Evolutionary conservation across 495 filamentous ascomycete genomes (phyloP), one percentile per base, ranked within the genome.

Genomic region (Aspergillus taichungensis): DNA sequence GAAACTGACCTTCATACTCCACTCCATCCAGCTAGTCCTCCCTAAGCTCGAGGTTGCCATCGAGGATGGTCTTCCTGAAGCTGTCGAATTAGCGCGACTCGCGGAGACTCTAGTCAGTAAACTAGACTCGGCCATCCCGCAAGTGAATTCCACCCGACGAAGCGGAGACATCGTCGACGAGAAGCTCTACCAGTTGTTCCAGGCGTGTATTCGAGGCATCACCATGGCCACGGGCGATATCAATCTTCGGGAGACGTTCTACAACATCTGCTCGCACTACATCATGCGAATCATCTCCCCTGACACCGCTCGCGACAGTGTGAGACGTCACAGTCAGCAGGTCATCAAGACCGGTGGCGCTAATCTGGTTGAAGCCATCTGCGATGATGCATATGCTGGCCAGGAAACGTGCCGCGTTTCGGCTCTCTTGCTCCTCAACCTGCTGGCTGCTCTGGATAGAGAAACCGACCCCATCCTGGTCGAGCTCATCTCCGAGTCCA

Each of bases 371-470:
- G 87, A 92, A 56, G 79, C 86, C 10, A 74, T 95, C 46, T 96
- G 88, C 59, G 91, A 97, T 60, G 92, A 99, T 71, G 92, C 88
- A 42, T 88, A 89, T 61, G 80, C 80, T 47, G 88, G 88, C 12
- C 83, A 90, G 59, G 78, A 84, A 13, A 74, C 73, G 14, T 92
- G 87, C 56, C 83, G 90, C 45, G 81, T 90, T 11, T 80, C 90
- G 4, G 87, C 92, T 30, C 71, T 95, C 30, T 74, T 95, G 27
- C 67, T 96, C 14, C 67, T 88, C 27, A 82, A 84, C 14, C 68
- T 88, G 12, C 69, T 95, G 5, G 77, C 82, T 33, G 70, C 76
- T 10, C 62, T 91, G 28, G 83, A 80, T 45, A 74, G 74, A 39
- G 68, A 76, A 30, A 78, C 85, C 46, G 73, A 79, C 18, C 82